phyloP scores from a whole-genome alignment of 2,329 filamentous ascomycete genomes.

The Microthyrium microscopicum region DNA sequence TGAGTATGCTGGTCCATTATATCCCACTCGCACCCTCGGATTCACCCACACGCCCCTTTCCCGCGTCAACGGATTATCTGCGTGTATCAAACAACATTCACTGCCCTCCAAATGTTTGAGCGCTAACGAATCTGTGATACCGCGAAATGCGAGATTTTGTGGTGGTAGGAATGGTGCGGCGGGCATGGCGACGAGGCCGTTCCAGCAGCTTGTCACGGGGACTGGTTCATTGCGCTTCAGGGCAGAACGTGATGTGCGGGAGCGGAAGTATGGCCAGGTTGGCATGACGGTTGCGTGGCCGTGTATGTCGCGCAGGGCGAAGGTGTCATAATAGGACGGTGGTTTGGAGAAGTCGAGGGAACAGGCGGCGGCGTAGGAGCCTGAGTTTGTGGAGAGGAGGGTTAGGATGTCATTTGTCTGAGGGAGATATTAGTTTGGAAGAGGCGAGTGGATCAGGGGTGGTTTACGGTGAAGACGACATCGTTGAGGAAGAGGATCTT shows the following conservation, averaged over 20 bases:
- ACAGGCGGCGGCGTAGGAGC: conserved; percentile 45
- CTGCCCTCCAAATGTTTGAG: conserved; percentile 51
- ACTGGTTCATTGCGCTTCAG: conserved; percentile 36
- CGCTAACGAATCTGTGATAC: conserved; percentile 43
- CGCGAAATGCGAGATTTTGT: conserved; percentile 41
- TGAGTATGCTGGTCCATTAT: conserved; percentile 26
- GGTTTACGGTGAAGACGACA: conserved; percentile 39
- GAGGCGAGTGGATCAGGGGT: conserved; percentile 2
- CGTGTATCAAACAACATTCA: conserved; percentile 64
- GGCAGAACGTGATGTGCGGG: conserved; percentile 33
- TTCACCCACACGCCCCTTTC: conserved; percentile 48
- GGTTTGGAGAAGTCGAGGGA: conserved; percentile 41
- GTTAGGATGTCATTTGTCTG: conserved; percentile 38
- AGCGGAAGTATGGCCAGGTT: conserved; percentile 44
- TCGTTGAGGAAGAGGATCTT: conserved; percentile 47
- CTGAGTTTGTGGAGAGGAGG: conserved; percentile 39
- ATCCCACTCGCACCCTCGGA: conserved; percentile 51
- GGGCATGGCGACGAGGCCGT: conserved; percentile 34
- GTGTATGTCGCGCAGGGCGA: conserved; percentile 38
- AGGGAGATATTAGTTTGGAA: neutral
- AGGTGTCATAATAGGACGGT: conserved; percentile 44
- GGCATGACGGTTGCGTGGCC: conserved; percentile 34
- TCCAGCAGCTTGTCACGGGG: conserved; percentile 51
- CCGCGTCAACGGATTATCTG: conserved; percentile 44
- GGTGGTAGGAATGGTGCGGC: conserved; percentile 13